Evolutionary conservation across 495 filamentous ascomycete genomes (phyloP).

Genomic region (Penicillium pancosmium): DNA sequence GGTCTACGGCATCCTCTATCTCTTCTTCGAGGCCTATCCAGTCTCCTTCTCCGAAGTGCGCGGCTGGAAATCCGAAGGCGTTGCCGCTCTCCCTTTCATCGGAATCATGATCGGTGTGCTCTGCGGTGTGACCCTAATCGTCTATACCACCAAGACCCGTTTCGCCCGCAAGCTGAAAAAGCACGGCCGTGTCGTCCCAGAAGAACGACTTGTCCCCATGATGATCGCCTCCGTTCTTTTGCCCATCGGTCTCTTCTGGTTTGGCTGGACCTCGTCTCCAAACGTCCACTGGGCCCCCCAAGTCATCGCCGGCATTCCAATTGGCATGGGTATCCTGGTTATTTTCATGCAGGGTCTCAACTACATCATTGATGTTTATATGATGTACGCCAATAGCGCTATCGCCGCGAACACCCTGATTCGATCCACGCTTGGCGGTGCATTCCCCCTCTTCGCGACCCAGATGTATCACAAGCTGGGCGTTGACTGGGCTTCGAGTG

Average conservation of each 20-base stretch:
- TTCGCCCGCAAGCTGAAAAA: constrained; percentile 52
- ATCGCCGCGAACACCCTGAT: constrained; percentile 71
- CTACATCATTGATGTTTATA: constrained; percentile 67
- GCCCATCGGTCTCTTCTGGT: constrained; percentile 65
- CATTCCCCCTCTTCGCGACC: constrained; percentile 66
- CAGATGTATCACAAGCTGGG: constrained; percentile 66
- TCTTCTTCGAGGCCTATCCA: constrained; percentile 65
- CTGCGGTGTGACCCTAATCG: constrained; percentile 49
- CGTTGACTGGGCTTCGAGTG: constrained; percentile 64
- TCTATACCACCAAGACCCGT: constrained; percentile 52
- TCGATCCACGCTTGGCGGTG: constrained; percentile 62
- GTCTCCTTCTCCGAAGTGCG: constrained; percentile 57
- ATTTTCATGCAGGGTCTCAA: constrained; percentile 64
- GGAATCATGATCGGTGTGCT: constrained; percentile 59
- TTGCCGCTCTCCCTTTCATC: constrained; percentile 62
- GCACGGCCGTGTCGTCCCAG: constrained; percentile 56
- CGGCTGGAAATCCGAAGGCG: constrained; percentile 49
- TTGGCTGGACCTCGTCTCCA: constrained; percentile 60
- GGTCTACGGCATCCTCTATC: constrained; percentile 65
- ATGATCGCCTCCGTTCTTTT: constrained; percentile 58
- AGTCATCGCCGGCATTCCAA: constrained; percentile 51
- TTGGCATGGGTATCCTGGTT: constrained; percentile 57
- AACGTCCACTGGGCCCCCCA: constrained; percentile 50
- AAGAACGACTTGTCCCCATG: constrained; percentile 61
- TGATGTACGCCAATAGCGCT: constrained; percentile 61